A percentile compares a stretch with the other conserved stretches of the same genome.
phyloP scores from a whole-genome alignment of 176 grass and related monocot species.

The Poa annua region DNA sequence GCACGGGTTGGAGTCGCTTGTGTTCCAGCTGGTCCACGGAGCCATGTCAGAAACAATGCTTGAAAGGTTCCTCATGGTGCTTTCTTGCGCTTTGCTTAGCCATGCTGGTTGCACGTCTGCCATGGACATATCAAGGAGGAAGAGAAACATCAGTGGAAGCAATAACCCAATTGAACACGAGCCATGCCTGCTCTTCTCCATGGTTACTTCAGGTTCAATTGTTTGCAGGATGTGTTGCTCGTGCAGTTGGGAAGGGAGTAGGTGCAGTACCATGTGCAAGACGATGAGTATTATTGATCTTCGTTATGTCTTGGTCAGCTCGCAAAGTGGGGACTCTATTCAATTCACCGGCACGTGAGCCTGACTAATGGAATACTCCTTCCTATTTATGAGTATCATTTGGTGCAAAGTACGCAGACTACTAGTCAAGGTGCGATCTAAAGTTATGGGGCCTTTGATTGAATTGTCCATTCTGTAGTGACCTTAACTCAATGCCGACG shows the following conservation, averaged over 20 bases:
- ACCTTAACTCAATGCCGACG: not conserved
- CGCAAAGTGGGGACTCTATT: not conserved
- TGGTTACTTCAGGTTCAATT: not conserved
- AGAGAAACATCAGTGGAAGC: not conserved
- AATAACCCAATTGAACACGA: not conserved
- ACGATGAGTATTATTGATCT: not conserved
- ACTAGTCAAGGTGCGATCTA: not conserved
- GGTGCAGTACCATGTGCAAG: not conserved
- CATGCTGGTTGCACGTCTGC: not conserved
- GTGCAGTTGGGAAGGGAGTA: not conserved
- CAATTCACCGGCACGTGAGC: not conserved
- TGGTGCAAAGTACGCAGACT: not conserved
- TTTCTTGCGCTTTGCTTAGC: constrained; percentile 1
- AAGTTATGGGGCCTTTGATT: no score
- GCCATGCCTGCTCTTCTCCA: constrained; percentile 2
- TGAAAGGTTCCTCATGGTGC: constrained; percentile 17
- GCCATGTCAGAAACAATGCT: not conserved
- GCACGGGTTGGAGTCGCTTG: constrained; percentile 15
- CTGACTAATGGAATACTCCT: not conserved
- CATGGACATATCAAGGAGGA: not conserved
- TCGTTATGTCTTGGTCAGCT: not conserved
- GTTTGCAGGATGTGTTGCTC: not conserved
- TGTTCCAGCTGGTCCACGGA: not conserved
- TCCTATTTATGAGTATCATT: not conserved
- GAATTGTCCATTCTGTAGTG: no score